Base-by-base conservation (phyloP, 2,329 filamentous ascomycete species). In the Diaporthe caulivora region DNA sequence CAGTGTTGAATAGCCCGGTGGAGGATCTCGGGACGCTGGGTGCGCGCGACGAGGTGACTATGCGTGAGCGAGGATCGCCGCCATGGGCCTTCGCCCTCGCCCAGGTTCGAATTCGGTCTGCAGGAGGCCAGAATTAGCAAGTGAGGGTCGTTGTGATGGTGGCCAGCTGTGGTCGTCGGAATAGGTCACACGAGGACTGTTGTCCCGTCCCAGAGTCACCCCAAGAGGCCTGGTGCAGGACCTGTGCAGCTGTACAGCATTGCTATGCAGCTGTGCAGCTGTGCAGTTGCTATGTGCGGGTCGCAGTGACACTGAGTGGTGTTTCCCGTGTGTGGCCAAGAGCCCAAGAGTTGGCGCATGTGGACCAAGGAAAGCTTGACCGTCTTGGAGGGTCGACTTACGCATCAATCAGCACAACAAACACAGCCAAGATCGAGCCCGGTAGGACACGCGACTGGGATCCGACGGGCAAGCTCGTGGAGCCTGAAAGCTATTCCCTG, bases 71-170 rank as follows among this genome's bases (percentile, higher is more conserved):
- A 37, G 62, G 62, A 67, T 67, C 62, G 17, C 74, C 70, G 44
- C 78, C 79, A 69, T 78, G 78, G 62, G 79, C 79, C 73, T 81
- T 81, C 26, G 78, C 73, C 58, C 73, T 75, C 11, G 79, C 80
- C 80, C 79, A 81, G 54, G 77, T 77, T 42, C 78, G 76, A 69
- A 80, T 76, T 70, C 78, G 78, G 75, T 80, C 78, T 80, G 72
- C 47, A 21, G 34, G n/a, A 15, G 34, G 26, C 15, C 18, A 7
- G 1, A 18, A 24, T 75, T 34, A 75, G 72, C 40, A 65, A 11
- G 34, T 11, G 17, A 29, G 40, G 18, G 17, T 34, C 29, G 4
- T 26, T 18, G 8, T 53, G 29, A n/a, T 55, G 65, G 65, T 15
- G 17, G 58, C 51, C 26, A 49, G 37, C 40, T 34, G 53, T 8